Base-by-base conservation (phyloP, 257 asterid genomes). In the Nicotiana benthamiana region DNA sequence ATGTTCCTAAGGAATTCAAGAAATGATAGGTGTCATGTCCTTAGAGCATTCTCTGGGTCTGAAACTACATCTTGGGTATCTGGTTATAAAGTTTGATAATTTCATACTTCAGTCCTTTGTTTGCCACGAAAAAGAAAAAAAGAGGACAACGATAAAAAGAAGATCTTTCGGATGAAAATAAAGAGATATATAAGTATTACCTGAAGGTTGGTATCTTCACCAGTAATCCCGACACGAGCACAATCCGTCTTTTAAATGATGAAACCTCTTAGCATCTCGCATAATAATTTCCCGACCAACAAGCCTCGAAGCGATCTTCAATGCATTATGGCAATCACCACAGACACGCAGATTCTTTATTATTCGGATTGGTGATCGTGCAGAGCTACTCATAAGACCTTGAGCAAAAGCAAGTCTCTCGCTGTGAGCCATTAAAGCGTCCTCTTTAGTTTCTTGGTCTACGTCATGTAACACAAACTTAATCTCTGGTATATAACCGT, bases 391-490 rank as follows among this genome's bases (percentile, higher is more conserved):
- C 88, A 94, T 51, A 83, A 94, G 87, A 80, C 96, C 97, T 72
- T 90, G 93, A 61, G 96, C 97, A 77, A 92, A 91, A 15, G 97
- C 97, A 72, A 92, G 97, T 72, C 97, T 87, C 89, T 92, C 98
- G 24, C 98, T 94, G 64, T 92, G 98, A 56, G 92, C 91, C 91
- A 94, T 86, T 26, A 93, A 92, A 72, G 96, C 96, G 74, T 94
- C 97, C 88, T 94, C 97, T 83, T 93, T 94, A 12, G 88, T 83
- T 83, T 94, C 98, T 28, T 79, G 93, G 80, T 93, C 97, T 6
- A 94, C 89, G 80, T 94, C 98, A 84, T 94, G 98, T 61, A 94
- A 94, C 90, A 94, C 97, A 54, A 87, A 90, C 80, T 86, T 94
- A 15, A 86, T 75, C 70, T 94, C 97, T 3, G 97, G 91, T 4